phyloP scores from a whole-genome alignment of 2,329 filamentous ascomycete genomes.

The Onygena corvina region DNA sequence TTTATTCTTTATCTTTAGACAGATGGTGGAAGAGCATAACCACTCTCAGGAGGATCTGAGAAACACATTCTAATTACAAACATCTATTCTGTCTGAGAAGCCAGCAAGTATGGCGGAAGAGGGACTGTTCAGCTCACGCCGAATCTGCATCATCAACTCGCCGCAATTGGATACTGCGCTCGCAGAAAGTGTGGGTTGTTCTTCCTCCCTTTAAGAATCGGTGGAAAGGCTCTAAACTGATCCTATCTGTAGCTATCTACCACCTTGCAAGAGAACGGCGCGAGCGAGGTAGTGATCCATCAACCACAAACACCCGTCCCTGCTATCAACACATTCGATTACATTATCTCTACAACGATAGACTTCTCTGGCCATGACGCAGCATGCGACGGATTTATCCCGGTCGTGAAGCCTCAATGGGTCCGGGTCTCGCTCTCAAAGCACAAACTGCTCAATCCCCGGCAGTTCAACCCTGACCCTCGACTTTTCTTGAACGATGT shows the following conservation, averaged over 20 bases:
- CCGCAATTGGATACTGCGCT: constrained; percentile 29
- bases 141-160: constrained; percentile 36
- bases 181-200: constrained; percentile 30
- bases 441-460: constrained; percentile 60
- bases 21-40: neutral
- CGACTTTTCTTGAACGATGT: constrained; percentile 81
- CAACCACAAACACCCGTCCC: constrained; percentile 27
- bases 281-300: constrained; percentile 35
- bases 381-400: constrained; percentile 64
- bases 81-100: too few species aligned
- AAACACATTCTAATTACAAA: neutral
- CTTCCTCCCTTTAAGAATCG: neutral
- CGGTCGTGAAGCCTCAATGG: constrained; percentile 75
- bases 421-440: constrained; percentile 58
- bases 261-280: constrained; percentile 39
- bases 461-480: constrained; percentile 82
- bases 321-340: constrained; percentile 41
- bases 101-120: constrained; percentile 16
- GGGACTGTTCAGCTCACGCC: constrained; percentile 36
- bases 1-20: neutral
- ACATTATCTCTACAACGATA: constrained; percentile 63
- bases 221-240: neutral
- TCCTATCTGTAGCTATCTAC: constrained; percentile 20
- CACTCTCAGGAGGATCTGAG: neutral
- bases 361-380: constrained; percentile 81